Evolutionary conservation across 2,329 filamentous ascomycete genomes (phyloP).

Genomic region (Fusarium avenaceum): DNA sequence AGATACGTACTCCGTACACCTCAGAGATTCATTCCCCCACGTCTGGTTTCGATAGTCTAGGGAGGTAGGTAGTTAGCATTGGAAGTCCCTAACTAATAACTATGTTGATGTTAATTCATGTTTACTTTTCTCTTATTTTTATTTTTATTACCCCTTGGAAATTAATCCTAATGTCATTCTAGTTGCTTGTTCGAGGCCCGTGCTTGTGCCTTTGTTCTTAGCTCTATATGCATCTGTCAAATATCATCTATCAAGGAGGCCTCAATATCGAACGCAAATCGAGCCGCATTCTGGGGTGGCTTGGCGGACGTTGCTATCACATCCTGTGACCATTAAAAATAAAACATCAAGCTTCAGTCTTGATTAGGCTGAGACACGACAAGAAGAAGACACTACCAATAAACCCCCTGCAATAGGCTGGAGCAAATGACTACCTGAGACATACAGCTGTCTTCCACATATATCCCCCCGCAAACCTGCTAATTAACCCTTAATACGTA

Average conservation of each 20-base stretch:
- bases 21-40: constrained; percentile 10
- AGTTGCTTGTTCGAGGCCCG: not conserved
- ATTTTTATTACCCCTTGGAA: not conserved
- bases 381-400: not conserved
- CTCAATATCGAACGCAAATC: not conserved
- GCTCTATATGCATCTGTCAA: not conserved
- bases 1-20: constrained; percentile 11
- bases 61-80: too few species aligned
- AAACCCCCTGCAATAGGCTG: not conserved
- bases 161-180: not conserved
- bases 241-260: not conserved
- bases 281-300: not conserved
- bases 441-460: not conserved
- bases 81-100: too few species aligned
- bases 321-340: not conserved
- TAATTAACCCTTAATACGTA: not conserved
- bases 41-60: not conserved
- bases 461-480: not conserved
- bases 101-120: not conserved
- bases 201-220: too few species aligned
- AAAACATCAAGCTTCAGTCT: constrained; percentile 3
- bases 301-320: not conserved
- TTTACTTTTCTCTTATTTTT: not conserved
- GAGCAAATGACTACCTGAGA: constrained; percentile 2
- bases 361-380: constrained; percentile 2